These are phyloP conservation scores for Botrytis paeoniae DNA, from an alignment of 2,329 filamentous ascomycete genomes.

Conservation along the genomic window DNA sequence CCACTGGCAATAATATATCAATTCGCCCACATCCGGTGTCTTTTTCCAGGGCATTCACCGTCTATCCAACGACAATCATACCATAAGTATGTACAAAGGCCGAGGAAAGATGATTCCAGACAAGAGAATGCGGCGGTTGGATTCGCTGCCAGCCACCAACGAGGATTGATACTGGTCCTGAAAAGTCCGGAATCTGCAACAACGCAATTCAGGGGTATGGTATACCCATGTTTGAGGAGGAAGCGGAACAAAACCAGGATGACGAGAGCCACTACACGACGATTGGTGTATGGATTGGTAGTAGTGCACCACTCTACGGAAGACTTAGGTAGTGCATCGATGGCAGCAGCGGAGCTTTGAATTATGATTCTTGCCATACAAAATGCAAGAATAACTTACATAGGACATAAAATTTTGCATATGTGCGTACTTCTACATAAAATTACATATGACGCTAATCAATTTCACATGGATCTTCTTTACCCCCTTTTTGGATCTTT, in stretches of 20 bases:
- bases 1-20: constrained; percentile 1
- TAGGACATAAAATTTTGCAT: not conserved
- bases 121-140: constrained; percentile 21
- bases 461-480: not conserved
- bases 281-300: constrained; percentile 18
- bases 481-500: constrained; percentile 15
- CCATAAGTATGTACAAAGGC: constrained; percentile 5
- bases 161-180: constrained; percentile 12
- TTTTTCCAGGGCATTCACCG: not conserved
- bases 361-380: not conserved
- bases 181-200: constrained; percentile 19
- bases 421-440: not conserved
- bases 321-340: not conserved
- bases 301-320: not conserved
- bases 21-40: not conserved
- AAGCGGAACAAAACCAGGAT: constrained; percentile 20
- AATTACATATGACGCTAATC: not conserved
- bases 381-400: not conserved
- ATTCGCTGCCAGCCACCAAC: constrained; percentile 19
- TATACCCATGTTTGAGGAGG: constrained; percentile 21
- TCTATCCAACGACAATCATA: not conserved
- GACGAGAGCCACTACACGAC: constrained; percentile 21
- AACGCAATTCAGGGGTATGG: constrained; percentile 21
- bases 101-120: not conserved
- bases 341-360: not conserved